Conservation (phyloP, 176 grass and related monocot genomes). For the Carex littledalei region DNA sequence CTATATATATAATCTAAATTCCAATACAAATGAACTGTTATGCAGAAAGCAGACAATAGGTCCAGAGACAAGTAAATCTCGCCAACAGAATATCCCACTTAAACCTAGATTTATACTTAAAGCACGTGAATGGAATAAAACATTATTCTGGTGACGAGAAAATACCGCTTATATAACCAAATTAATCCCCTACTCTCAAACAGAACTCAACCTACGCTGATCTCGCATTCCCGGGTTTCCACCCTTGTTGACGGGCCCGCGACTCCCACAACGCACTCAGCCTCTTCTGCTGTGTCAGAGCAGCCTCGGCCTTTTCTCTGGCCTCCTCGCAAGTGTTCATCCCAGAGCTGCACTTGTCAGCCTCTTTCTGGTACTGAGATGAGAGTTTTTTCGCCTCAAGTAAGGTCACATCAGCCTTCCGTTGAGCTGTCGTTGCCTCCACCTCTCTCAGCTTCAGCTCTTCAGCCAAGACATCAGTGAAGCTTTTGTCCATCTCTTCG, state of each 20-base stretch:
- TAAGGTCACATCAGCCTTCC: constrained; percentile 66
- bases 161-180: background rate
- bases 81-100: background rate
- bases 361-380: constrained; percentile 96
- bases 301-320: constrained; percentile 60
- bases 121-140: background rate
- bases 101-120: background rate
- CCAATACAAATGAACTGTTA: background rate
- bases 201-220: constrained; percentile 1
- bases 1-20: background rate
- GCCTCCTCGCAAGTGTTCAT: constrained; percentile 98
- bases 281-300: constrained; percentile 58
- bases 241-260: constrained; percentile 66
- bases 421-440: constrained; percentile 63
- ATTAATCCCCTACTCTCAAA: background rate
- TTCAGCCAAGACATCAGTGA: constrained; percentile 68
- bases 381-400: constrained; percentile 88
- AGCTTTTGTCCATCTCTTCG: constrained; percentile 90
- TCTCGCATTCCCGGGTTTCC: constrained; percentile 43
- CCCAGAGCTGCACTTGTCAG: constrained; percentile 93
- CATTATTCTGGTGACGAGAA: background rate
- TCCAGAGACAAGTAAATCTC: background rate
- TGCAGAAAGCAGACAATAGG: background rate
- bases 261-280: constrained; percentile 66
- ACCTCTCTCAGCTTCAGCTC: constrained; percentile 83